Conservation (phyloP, 164 flowering plant species). For the Santalum album region DNA sequence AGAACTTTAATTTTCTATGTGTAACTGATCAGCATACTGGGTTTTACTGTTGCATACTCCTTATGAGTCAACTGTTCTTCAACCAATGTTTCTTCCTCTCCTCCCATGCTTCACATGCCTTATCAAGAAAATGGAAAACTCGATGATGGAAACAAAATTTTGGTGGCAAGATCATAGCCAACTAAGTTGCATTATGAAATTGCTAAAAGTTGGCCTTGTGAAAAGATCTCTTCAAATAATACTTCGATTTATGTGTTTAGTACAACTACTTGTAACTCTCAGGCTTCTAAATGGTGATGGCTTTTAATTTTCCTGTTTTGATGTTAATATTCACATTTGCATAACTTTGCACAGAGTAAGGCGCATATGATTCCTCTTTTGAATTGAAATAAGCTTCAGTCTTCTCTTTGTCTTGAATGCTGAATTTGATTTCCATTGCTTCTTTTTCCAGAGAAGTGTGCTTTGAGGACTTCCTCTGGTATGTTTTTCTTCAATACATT, state of each 20-base stretch:
- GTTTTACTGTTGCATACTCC: too few species aligned
- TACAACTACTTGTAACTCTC: not conserved
- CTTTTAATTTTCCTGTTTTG: not conserved
- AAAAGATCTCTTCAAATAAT: not conserved
- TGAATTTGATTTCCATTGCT: not conserved
- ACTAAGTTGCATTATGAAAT: not conserved
- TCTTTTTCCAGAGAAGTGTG: conserved; percentile 56
- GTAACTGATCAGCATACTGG: too few species aligned
- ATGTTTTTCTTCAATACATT: conserved; percentile 16
- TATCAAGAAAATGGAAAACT: too few species aligned
- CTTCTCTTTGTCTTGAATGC: not conserved
- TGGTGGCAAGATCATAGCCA: not conserved
- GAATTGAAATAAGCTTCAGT: too few species aligned
- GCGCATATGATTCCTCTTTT: not conserved
- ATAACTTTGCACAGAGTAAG: not conserved
- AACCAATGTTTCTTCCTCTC: too few species aligned
- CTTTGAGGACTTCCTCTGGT: conserved; percentile 95
- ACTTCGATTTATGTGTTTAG: not conserved
- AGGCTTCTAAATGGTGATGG: not conserved
- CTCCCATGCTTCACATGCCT: too few species aligned
- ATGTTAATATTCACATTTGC: not conserved
- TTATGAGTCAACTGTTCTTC: too few species aligned
- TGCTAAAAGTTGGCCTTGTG: not conserved
- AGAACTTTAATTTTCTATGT: too few species aligned
- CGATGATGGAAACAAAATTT: not conserved